Conservation (phyloP, 2,329 filamentous ascomycete genomes). For the Fusarium liriodendri region DNA sequence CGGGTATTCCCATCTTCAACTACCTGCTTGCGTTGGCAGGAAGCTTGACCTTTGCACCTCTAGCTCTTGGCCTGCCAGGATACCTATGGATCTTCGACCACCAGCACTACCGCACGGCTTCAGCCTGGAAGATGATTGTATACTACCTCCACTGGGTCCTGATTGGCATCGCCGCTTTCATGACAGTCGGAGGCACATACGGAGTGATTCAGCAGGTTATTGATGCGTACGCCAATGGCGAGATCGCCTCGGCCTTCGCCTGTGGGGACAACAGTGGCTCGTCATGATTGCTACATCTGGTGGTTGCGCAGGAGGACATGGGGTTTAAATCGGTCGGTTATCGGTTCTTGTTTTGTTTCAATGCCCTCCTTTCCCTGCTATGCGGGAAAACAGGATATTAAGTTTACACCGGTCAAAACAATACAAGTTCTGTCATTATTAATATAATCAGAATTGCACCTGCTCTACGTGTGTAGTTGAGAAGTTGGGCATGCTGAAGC, state of each 20-base stretch:
- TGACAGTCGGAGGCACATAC: constrained; percentile 44
- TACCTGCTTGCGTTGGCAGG: constrained; percentile 48
- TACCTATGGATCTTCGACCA: constrained; percentile 43
- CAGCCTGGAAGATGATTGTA: constrained; percentile 17
- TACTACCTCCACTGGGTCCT: constrained; percentile 42
- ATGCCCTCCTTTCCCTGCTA: too few relatives aligned
- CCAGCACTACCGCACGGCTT: constrained; percentile 31
- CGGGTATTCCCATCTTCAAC: constrained; percentile 44
- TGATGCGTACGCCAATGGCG: constrained; percentile 60
- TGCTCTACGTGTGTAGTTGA: too few relatives aligned
- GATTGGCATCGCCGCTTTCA: constrained; percentile 37
- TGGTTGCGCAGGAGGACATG: too few relatives aligned
- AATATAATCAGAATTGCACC: too few relatives aligned
- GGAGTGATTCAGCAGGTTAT: constrained; percentile 63
- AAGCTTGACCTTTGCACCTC: constrained; percentile 45
- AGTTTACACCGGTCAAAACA: too few relatives aligned
- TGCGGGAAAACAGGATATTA: too few relatives aligned
- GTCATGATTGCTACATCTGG: background rate
- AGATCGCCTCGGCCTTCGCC: constrained; percentile 59
- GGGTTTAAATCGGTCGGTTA: too few relatives aligned
- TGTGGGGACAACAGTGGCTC: constrained; percentile 56
- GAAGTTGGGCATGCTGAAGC: too few relatives aligned
- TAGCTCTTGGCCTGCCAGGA: constrained; percentile 44
- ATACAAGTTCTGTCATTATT: too few relatives aligned
- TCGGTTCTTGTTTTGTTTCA: too few relatives aligned